Evolutionary conservation across 805 yeast species (phyloP), one percentile per base, ranked within the genome.

Genomic region (Starmerella floris): DNA sequence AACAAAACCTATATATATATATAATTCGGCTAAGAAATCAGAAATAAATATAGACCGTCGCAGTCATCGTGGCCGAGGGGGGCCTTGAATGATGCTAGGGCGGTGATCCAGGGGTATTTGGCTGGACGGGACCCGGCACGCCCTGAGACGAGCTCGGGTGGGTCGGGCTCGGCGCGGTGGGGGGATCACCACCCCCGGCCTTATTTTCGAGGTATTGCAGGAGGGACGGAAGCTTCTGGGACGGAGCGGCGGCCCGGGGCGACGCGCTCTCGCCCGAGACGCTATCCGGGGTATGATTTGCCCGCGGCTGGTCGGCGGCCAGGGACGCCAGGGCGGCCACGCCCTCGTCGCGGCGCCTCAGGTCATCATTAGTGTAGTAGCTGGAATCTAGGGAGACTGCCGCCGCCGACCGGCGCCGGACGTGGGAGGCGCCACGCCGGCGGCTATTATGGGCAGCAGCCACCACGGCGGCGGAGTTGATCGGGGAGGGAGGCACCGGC

Each of bases 281-380:
- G 8, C 11, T 13, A 13, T 9, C 11, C 8, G 11, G 11, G 11
- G 28, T 13, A 25, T 13, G 8, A 8, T 8, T 8, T 25, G 28
- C 28, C 17, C 32, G 32, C 20, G 23, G 35, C 22, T 52, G 54
- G 32, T 49, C 56, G 4, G 48, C 40, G 4, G 57, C 57, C 42
- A 53, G 38, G 10, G 44, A 43, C 8, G 56, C 56, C n/a, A 53
- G 45, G 17, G 53, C 52, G 3, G 55, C 50, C 3, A 46, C 54
- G 20, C 54, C 55, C 35, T 53, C 57, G 20, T 51, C 52, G 25
- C 36, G 44, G 11, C 51, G 46, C 32, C 45, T 33, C 9, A 37
- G 35, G 17, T 36, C 46, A 5, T 46, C 48, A 17, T 20, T 19
- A 6, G 16, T 15, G 4, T 22, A 15, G 9, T 33, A 3, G 16